These are phyloP conservation scores for Cinnamomum chago DNA, from an alignment of 164 flowering plant species.

Conservation along the genomic window DNA sequence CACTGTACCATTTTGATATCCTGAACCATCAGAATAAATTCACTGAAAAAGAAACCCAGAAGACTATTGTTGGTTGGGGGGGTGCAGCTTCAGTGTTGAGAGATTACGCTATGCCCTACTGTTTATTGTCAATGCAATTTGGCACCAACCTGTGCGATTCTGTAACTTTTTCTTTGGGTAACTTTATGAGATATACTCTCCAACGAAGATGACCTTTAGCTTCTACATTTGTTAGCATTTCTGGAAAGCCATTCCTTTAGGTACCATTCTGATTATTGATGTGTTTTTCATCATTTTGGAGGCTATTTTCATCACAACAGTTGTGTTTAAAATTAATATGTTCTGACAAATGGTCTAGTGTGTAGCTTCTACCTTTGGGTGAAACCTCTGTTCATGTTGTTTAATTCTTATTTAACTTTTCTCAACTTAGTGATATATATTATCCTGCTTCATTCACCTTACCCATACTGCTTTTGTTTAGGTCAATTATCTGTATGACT, in stretches of 20 bases:
- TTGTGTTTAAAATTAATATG: neutral
- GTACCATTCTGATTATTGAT: neutral
- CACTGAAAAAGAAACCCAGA: too few species aligned
- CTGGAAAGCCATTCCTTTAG: neutral
- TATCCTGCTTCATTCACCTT: neutral
- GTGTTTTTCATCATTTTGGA: neutral
- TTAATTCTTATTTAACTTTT: neutral
- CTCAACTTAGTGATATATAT: neutral
- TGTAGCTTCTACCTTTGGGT: neutral
- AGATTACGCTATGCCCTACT: too few species aligned
- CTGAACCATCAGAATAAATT: too few species aligned
- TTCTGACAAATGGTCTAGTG: neutral
- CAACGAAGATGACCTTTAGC: too few species aligned
- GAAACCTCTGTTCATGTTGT: neutral
- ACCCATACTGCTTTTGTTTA: conserved; percentile 24
- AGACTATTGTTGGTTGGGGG: too few species aligned
- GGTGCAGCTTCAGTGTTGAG: too few species aligned
- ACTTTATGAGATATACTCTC: too few species aligned
- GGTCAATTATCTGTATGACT: conserved; percentile 80
- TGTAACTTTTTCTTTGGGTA: too few species aligned
- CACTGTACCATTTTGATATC: too few species aligned
- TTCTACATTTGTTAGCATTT: too few species aligned
- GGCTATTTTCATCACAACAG: neutral
- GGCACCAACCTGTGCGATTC: too few species aligned
- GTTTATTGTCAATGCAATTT: too few species aligned